Evolutionary conservation across 805 yeast genomes (phyloP), one percentile per base, ranked within the genome.

Genomic region (Kuraishia hungarica): DNA sequence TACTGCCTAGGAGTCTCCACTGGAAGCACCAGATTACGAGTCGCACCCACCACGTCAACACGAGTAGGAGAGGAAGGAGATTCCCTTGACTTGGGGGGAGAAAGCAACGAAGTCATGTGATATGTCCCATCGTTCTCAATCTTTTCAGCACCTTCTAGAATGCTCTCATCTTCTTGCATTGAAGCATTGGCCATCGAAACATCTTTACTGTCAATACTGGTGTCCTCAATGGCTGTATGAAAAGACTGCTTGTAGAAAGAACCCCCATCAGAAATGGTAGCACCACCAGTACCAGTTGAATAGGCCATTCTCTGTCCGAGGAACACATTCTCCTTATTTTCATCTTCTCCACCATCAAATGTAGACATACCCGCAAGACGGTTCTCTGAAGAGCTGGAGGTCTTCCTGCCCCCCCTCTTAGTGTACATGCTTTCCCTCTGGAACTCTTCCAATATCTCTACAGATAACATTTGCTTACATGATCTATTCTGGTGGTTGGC

Each of bases 371-470:
- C 35, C 8, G 29, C 7, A 21, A 28, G 19, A 22, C 29, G 35
- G 24, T 24, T 19, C n/a, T 48, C 29, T 13, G 51, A 48, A 6
- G 51, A 15, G 29, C 19, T 48, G 29, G 29, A 48, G 7, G 28
- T 28, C 26, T 24, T 28, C 15, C 35, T 20, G 26, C 17, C 11
- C 4, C 43, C 43, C n/a, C 39, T 47, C 28, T 49, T 47, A 28
- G 28, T 23, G 10, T 26, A 22, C 39, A 53, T 22, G 39, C 50
- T 23, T 20, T 56, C 61, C 51, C 47, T 54, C 21, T 58, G 61
- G 5, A 58, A 48, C 24, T 58, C 59, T 48, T 57, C 57, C 50
- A 58, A 53, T 21, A 58, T 48, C 8, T 58, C 61, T 3, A 53
- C 48, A 29, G 57, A 50, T n/a, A 58, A 52, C 54, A 55, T 24